Base-by-base conservation (phyloP, 2,329 filamentous ascomycete genomes). In the Tolypocladium ovalisporum region DNA sequence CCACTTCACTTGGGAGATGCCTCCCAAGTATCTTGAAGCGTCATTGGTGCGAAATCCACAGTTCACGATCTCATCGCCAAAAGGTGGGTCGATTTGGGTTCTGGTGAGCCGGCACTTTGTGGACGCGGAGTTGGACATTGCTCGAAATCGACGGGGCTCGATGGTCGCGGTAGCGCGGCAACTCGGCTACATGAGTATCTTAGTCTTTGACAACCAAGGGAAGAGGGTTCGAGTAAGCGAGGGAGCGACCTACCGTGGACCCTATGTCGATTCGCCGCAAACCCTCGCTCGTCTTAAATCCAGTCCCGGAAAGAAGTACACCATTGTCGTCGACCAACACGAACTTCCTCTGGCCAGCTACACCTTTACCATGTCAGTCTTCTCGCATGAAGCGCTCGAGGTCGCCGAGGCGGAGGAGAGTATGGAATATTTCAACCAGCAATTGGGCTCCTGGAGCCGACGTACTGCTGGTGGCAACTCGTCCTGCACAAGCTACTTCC, bases 211-310 rank as follows among this genome's bases (percentile, higher is more conserved):
- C 22, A 83, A 83, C 35, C 69, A 79, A 42, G 92, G 93, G 2
- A 78, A 84, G 39, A 81, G 85, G 54, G 85, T 97, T 0, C 86
- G 90, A 62, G 77, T 94, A 17, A 85, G 84, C 56, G 89, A 93
- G 57, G 83, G 84, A 8, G 82, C 85, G 29, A 70, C 89, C 0
- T 84, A 89, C 64, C 84, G 87, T 39, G 88, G 88, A 0, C 89
- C 90, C n/a, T 96, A 90, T 61, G 90, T 97, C 37, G 93, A 97
- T 71, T 95, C 92, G 2, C 91, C 91, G 1, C 95, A 97, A 70
- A 96, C 89, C 0, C 82, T 99, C 9, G 83, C 95, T 51, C 86
- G 88, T 58, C 80, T 96, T 4, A 62, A 69, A 13, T 63, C 69
- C 6, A 63, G 63, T 36, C 73, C 75, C 4, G 69, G 68, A n/a